Base-by-base conservation (phyloP, 257 asterid species). In the Linaria vulgaris region DNA sequence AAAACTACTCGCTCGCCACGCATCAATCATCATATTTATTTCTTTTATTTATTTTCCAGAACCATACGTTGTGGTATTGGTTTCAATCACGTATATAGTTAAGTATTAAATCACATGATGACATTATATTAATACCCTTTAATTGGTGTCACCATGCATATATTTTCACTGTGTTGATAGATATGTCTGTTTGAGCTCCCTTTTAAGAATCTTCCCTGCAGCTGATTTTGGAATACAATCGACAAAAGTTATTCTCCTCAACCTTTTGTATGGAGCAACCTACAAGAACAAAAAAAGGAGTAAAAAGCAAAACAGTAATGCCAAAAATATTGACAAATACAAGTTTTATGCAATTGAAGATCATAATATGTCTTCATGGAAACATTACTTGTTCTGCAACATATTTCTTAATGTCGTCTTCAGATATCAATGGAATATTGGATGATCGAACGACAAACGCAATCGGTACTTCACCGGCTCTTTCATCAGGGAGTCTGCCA, bases 381-480 rank as follows among this genome's bases (percentile, higher is more conserved):
- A 50, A 19, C 12, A 30, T 24, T 50, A 67, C 83, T 80, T 74
- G 74, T 59, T 72, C 37, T 41, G 73, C 79, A 17, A 74, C 66
- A 54, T 66, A 78, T 0, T 55, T 59, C 31, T 68, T 30, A 61
- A 66, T 62, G 6, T 77, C 69, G 50, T 61, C 51, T 46, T 34
- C 68, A 9, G 79, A 24, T 13, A 78, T 48, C 7, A 76, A 34
- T 34, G 41, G 67, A 57, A 49, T 61, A 15, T 4, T 51, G 17
- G 70, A 72, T 38, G 87, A 76, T 59, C 81, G 84, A 15, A 88
- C 95, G 23, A 88, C 84, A 71, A 67, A 88, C 1, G 87, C 92
- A 58, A 79, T 15, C 5, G 96, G 92, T 57, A 88, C 82, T 74
- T 86, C 95, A 19, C 95, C 95, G 49, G 92, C 92, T 70, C 75